Evolutionary conservation across 2,329 filamentous ascomycete genomes (phyloP).

Genomic region (Diaporthe batatas): DNA sequence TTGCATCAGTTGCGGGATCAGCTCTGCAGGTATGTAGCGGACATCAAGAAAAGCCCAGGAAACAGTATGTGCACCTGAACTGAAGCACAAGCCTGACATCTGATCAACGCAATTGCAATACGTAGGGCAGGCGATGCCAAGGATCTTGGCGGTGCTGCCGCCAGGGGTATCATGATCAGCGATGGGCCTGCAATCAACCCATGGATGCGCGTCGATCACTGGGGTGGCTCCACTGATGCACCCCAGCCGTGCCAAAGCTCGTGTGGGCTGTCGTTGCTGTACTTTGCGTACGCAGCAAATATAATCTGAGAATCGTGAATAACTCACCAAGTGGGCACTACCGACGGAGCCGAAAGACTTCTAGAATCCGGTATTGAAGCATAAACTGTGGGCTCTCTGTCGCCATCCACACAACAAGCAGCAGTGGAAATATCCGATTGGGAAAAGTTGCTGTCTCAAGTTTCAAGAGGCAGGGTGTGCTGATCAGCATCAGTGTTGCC

Average conservation of each 20-base stretch:
- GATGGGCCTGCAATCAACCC: constrained; percentile 23
- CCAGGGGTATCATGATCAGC: constrained; percentile 24
- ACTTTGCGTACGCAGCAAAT: not conserved
- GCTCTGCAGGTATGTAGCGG: not conserved
- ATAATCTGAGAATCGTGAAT: not conserved
- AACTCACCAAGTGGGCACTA: too few species aligned
- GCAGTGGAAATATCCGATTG: constrained; percentile 24
- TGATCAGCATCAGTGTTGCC: constrained; percentile 20
- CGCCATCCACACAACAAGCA: constrained; percentile 14
- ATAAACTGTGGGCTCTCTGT: not conserved
- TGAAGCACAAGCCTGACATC: not conserved
- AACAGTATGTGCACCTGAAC: too few species aligned
- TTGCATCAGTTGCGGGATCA: too few species aligned
- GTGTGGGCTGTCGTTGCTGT: not conserved
- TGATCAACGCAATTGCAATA: constrained; percentile 17
- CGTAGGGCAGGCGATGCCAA: constrained; percentile 17
- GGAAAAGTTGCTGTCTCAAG: constrained; percentile 8
- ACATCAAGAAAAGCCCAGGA: not conserved
- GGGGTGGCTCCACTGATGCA: constrained; percentile 24
- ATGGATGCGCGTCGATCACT: constrained; percentile 17
- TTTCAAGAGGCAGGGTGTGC: constrained; percentile 17
- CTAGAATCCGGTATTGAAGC: too few species aligned
- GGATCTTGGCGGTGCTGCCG: constrained; percentile 19
- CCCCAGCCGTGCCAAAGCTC: constrained; percentile 5
- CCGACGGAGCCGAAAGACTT: not conserved